phyloP scores from a whole-genome alignment of 1,284 basidiomycete genomes.

The Thecaphora thlaspeos region DNA sequence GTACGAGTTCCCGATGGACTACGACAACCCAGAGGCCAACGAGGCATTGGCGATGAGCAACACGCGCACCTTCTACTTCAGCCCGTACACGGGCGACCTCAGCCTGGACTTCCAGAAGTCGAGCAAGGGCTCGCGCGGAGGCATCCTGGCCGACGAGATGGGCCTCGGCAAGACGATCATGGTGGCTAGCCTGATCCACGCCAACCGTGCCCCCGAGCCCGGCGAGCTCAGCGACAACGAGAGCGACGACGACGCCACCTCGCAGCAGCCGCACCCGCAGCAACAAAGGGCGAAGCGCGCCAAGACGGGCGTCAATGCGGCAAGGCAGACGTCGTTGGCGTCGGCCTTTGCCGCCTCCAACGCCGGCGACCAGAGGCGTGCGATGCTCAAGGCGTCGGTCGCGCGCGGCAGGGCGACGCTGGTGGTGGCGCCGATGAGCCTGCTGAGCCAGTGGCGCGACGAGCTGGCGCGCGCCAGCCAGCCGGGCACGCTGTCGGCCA shows the following conservation, averaged over 20 bases:
- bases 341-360: conserved; percentile 38
- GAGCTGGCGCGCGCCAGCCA: conserved; percentile 70
- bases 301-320: conserved; percentile 3
- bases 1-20: conserved; percentile 61
- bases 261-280: neutral
- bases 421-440: conserved; percentile 87
- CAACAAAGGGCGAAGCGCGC: conserved; percentile 7
- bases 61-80: conserved; percentile 38
- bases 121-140: conserved; percentile 76
- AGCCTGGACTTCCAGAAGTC: conserved; percentile 81
- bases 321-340: conserved; percentile 42
- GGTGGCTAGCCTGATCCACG: conserved; percentile 86
- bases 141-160: conserved; percentile 78
- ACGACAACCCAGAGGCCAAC: conserved; percentile 29
- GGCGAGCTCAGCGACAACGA: conserved; percentile 21
- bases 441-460: conserved; percentile 85
- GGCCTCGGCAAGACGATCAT: conserved; percentile 98
- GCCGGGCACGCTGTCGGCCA: conserved; percentile 65
- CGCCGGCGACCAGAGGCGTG: conserved; percentile 13
- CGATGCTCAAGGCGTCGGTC: conserved; percentile 25
- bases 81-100: conserved; percentile 73
- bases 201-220: conserved; percentile 60
- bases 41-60: conserved; percentile 29
- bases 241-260: conserved; percentile 11
- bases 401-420: conserved; percentile 65